phyloP scores from a whole-genome alignment of 371 early-diverging fungal species.

The Mucor circinelloides region DNA sequence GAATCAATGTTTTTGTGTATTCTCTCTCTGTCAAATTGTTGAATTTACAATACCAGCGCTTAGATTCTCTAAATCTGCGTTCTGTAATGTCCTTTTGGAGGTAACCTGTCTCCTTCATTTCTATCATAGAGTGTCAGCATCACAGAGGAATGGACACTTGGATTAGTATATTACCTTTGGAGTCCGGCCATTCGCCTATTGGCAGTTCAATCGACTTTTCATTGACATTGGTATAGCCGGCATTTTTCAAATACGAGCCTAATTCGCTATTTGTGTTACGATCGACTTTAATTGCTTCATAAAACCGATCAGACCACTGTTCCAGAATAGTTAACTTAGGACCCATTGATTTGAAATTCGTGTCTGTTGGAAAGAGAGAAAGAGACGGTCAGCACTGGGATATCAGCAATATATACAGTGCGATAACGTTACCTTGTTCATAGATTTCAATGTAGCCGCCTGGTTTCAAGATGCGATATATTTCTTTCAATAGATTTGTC shows the following conservation, averaged over 20 bases:
- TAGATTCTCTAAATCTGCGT: conserved; percentile 16
- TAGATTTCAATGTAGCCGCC: conserved; percentile 25
- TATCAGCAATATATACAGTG: neutral
- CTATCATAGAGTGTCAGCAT: neutral
- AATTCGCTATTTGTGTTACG: conserved; percentile 7
- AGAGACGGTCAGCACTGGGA: neutral
- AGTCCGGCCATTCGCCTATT: conserved; percentile 29
- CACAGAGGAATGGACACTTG: neutral
- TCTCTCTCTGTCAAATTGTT: conserved; percentile 19
- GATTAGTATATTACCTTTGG: conserved; percentile 10
- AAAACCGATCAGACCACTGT: conserved; percentile 8
- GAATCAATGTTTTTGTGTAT: neutral
- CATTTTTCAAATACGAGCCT: conserved; percentile 1
- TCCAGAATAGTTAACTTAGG: conserved; percentile 8
- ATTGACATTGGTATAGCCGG: conserved; percentile 11
- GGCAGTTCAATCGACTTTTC: conserved; percentile 14
- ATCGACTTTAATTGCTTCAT: conserved; percentile 13
- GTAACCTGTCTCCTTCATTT: conserved; percentile 27
- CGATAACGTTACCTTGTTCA: conserved; percentile 16
- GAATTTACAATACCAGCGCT: conserved; percentile 22
- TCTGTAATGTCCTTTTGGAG: conserved; percentile 27
- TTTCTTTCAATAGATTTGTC: conserved; percentile 27
- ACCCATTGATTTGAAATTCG: conserved; percentile 9
- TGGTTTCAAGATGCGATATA: conserved; percentile 37
- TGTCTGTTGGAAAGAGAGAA: neutral